These are phyloP conservation scores for Syzygium malaccense DNA, from an alignment of 441 rosid species.

Conservation along the genomic window DNA sequence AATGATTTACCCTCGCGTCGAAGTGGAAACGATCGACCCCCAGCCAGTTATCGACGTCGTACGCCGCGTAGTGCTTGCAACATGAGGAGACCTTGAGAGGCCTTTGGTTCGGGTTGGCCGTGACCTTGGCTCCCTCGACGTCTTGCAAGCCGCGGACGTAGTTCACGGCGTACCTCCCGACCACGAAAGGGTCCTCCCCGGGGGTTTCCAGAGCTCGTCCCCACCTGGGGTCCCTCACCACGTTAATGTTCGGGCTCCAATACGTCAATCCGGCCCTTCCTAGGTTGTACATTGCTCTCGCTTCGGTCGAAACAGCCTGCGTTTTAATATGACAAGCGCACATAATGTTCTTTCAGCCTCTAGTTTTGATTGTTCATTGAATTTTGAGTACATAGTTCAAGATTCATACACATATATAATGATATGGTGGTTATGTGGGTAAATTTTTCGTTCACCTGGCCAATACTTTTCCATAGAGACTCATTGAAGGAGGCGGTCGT, in stretches of 20 bases:
- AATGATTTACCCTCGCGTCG: conserved; percentile 27
- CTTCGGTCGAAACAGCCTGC: conserved; percentile 40
- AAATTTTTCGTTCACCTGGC: neutral
- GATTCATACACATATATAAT: neutral
- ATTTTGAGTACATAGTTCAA: neutral
- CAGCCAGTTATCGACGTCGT: conserved; percentile 38
- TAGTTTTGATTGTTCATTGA: neutral
- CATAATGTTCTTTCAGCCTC: neutral
- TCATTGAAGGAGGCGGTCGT: conserved; percentile 11
- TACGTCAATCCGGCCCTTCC: conserved; percentile 36
- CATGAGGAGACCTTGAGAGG: conserved; percentile 40
- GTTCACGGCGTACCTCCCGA: conserved; percentile 26
- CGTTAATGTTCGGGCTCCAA: conserved; percentile 45
- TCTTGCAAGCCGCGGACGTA: conserved; percentile 44
- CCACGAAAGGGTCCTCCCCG: conserved; percentile 44
- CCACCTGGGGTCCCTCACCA: conserved; percentile 45
- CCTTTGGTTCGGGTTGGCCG: conserved; percentile 1
- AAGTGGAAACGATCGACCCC: conserved; percentile 28
- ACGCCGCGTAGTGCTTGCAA: conserved; percentile 44
- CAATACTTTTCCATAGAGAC: conserved; percentile 12
- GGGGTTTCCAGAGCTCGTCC: conserved; percentile 43
- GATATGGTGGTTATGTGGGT: neutral
- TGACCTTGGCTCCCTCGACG: conserved; percentile 11
- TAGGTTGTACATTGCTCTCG: conserved; percentile 41
- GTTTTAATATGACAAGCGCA: neutral